Conservation (phyloP, 768 basidiomycete genomes). For the Trametes cingulata region DNA sequence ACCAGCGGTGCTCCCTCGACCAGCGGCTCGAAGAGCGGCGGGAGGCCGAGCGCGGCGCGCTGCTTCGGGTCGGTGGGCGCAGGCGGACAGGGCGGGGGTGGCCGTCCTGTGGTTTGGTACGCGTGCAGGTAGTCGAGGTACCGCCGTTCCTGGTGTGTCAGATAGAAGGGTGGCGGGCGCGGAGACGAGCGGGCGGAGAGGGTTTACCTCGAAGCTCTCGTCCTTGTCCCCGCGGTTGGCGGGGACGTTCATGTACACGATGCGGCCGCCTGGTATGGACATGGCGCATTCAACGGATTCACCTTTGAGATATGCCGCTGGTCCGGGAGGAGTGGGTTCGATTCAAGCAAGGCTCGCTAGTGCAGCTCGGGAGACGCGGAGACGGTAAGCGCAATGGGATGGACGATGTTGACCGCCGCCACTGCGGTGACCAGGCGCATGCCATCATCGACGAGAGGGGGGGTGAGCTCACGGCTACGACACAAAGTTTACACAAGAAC, state of each 20-base stretch:
- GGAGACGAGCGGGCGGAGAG: background rate
- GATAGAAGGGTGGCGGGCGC: background rate
- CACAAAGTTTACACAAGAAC: too few species aligned
- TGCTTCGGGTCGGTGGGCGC: constrained; percentile 46
- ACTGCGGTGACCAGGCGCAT: too few species aligned
- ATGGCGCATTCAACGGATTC: background rate
- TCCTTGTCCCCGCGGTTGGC: constrained; percentile 16
- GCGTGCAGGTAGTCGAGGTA: constrained; percentile 54
- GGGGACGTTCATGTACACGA: constrained; percentile 26
- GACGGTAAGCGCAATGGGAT: too few species aligned
- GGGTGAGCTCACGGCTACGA: too few species aligned
- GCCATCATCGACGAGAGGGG: too few species aligned
- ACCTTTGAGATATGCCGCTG: too few species aligned
- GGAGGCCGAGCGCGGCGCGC: constrained; percentile 47
- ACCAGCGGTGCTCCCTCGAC: constrained; percentile 1
- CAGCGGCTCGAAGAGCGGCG: constrained; percentile 52
- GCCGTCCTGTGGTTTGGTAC: constrained; percentile 46
- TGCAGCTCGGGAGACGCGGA: too few species aligned
- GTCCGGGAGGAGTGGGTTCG: background rate
- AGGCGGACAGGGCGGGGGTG: constrained; percentile 51
- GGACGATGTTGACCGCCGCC: too few species aligned
- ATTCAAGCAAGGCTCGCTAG: background rate
- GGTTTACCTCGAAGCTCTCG: constrained; percentile 30
- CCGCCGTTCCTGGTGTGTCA: constrained; percentile 50
- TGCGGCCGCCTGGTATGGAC: background rate